Percentiles rank a stretch among this genome's conserved stretches.
These are phyloP conservation scores for Paramarasmius palmivorus DNA, from an alignment of 1,284 basidiomycete genomes.

Conservation along the genomic window DNA sequence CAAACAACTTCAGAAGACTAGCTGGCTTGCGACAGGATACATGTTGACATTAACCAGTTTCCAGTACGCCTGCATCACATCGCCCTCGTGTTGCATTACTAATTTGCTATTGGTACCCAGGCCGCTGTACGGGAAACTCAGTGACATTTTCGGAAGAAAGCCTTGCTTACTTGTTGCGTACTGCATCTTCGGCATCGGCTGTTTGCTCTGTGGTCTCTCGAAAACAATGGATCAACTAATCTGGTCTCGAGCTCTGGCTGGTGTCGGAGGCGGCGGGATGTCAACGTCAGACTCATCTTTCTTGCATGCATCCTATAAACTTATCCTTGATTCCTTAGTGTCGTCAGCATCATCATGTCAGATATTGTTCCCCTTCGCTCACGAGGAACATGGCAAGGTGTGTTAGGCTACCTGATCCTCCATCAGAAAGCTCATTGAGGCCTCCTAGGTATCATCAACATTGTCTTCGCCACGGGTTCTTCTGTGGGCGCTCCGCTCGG, in stretches of 20 bases:
- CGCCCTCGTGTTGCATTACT: not conserved
- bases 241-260: constrained; percentile 54
- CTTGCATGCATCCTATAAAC: constrained; percentile 27
- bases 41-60: constrained; percentile 62
- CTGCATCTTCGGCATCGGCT: constrained; percentile 53
- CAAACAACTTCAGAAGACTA: constrained; percentile 61
- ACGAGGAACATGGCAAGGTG: constrained; percentile 66
- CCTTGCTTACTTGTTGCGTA: constrained; percentile 58
- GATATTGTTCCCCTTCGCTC: constrained; percentile 60
- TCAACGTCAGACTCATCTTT: constrained; percentile 46
- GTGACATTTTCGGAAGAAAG: constrained; percentile 67
- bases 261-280: constrained; percentile 68
- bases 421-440: too few relatives aligned
- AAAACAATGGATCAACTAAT: constrained; percentile 58
- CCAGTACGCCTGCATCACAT: constrained; percentile 42
- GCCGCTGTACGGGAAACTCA: constrained; percentile 64
- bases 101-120: constrained; percentile 27
- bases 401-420: too few relatives aligned
- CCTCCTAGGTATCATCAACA: constrained; percentile 57
- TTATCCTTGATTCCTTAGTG: constrained; percentile 30
- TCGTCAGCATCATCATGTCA: constrained; percentile 63
- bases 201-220: constrained; percentile 53
- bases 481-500: constrained; percentile 59
- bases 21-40: constrained; percentile 67
- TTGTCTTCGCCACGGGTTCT: constrained; percentile 56